Evolutionary conservation across 1,139 yeast genomes (phyloP).

Genomic region (Hansenula lynferdii): DNA sequence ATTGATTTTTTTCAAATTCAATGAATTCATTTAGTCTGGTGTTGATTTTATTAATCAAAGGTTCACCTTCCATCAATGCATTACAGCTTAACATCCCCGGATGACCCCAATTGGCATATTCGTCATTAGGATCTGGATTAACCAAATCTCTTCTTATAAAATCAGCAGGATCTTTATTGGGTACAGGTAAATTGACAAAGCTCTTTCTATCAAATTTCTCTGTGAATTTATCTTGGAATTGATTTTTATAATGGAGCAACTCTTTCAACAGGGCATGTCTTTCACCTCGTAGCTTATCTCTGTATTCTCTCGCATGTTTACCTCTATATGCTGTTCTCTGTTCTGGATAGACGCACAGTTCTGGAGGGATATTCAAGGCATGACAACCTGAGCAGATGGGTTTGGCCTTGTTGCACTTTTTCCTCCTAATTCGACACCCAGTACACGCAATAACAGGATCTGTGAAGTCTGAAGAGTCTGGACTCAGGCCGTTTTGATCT

Average conservation of each 20-base stretch:
- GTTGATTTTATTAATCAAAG: not conserved
- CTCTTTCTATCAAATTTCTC: not conserved
- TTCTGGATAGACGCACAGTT: not conserved
- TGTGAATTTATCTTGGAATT: not conserved
- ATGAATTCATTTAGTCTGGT: not conserved
- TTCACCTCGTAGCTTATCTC: not conserved
- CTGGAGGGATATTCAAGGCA: not conserved
- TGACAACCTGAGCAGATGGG: conserved; percentile 1
- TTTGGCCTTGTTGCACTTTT: not conserved
- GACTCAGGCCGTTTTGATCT: too few species aligned
- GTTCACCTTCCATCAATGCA: not conserved
- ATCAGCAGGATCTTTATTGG: not conserved
- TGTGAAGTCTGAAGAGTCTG: too few species aligned
- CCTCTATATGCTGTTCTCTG: not conserved
- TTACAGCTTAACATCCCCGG: not conserved
- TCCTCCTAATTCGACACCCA: not conserved
- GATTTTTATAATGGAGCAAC: not conserved
- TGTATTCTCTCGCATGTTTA: not conserved
- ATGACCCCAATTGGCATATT: not conserved
- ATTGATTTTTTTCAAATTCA: not conserved
- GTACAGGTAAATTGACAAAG: not conserved
- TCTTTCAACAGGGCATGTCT: not conserved
- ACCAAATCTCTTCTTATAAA: not conserved
- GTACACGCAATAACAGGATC: not conserved
- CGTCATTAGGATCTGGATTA: not conserved